These are phyloP conservation scores for Heliamphora pulchella DNA, from an alignment of 179 eudicot species.

Conservation along the genomic window DNA sequence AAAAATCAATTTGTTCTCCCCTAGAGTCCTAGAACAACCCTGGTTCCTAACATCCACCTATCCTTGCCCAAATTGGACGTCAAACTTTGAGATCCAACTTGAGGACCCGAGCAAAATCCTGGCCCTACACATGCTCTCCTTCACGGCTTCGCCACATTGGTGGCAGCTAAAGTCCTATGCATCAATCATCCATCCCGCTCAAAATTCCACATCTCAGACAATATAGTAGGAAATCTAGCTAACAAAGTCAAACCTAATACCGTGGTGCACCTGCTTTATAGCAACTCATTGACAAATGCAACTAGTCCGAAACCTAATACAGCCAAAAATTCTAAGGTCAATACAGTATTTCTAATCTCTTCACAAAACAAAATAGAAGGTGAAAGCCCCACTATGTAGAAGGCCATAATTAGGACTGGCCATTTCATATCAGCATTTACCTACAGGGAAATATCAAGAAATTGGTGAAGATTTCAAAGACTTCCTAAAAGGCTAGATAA, in stretches of 20 bases:
- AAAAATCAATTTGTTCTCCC: no score
- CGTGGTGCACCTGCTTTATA: background rate
- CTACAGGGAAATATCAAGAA: background rate
- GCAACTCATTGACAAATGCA: background rate
- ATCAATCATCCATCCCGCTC: background rate
- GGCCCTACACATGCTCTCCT: background rate
- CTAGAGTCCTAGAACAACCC: no score
- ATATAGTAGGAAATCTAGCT: background rate
- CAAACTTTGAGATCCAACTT: no score
- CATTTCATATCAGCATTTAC: background rate
- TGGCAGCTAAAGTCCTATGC: background rate
- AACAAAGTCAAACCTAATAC: background rate
- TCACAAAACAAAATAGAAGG: background rate
- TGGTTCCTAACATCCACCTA: no score
- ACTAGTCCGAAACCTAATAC: background rate
- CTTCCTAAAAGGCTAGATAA: background rate
- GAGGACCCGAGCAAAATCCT: background rate
- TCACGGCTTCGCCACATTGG: background rate
- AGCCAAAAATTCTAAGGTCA: background rate
- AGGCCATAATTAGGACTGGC: no score
- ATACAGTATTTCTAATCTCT: background rate
- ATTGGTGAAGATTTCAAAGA: background rate
- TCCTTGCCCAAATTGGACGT: no score
- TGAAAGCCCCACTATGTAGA: background rate
- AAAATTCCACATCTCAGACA: background rate